Evolutionary conservation across 352 stramenopile genomes (phyloP), one percentile per base, ranked within the genome.

Genomic region (Phytophthora sojae): DNA sequence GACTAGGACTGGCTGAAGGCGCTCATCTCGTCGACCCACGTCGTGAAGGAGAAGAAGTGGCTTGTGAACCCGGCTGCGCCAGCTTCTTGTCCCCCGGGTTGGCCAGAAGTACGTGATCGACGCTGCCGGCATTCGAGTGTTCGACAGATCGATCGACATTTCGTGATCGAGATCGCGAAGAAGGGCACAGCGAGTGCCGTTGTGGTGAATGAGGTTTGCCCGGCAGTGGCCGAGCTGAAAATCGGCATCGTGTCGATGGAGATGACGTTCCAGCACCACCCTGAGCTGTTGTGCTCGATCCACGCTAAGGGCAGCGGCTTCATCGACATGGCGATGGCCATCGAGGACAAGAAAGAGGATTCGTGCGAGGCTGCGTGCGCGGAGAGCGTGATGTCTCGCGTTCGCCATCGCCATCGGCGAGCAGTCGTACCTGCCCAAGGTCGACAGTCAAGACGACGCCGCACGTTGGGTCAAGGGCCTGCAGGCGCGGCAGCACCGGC

Each of bases 351-450:
- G 29, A 83, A 93, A 42, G 79, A 82, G 9, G 77, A 79, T 37
- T 89, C 85, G 6, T 95, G 86, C 63, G 61, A 82, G 32, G 58
- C 67, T 35, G 88, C 89, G 7, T 93, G 88, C 50, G 57, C 71
- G n/a, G 77, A 83, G 32, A 93, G 81, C 57, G 79, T 96, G 12
- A 51, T 81, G 54, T 81, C 77, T 26, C 84, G 89, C 95, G 71
- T 96, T 96, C 69, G 93, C 82, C 35, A 93, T 96, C 76, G 77
- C 84, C 51, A 95, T 96, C 52, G 89, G 87, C 64, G 89, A 96
- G 37, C 89, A 96, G 73, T 94, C 87, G 32, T 96, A 96, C 64
- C 64, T 96, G 19, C 83, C 95, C 57, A 93, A 92, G 69, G 87
- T 87, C 7, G 86, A 92, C 61, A 91, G 74, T 32, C 76, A 86